These are phyloP conservation scores for Fusarium kyushuense DNA, from an alignment of 2,329 filamentous ascomycete genomes.

Conservation along the genomic window DNA sequence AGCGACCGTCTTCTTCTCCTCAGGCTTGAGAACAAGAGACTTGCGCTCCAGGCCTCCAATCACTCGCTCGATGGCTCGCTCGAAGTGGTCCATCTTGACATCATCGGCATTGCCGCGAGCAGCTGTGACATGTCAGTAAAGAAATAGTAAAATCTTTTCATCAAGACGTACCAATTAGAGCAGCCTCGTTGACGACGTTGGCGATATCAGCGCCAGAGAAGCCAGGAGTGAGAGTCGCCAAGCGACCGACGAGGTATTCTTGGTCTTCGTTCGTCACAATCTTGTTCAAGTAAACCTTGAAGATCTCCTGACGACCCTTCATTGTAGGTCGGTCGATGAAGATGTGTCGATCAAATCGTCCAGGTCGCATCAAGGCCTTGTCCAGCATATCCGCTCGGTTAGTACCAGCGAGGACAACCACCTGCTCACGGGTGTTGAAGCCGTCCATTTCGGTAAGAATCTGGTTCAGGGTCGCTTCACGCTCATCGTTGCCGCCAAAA, in stretches of 20 bases:
- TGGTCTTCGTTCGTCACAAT: conserved; percentile 93
- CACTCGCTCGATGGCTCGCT: conserved; percentile 97
- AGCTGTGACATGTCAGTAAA: conserved; percentile 64
- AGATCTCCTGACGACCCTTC: conserved; percentile 96
- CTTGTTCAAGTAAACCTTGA: conserved; percentile 92
- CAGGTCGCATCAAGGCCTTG: conserved; percentile 94
- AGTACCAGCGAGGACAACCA: conserved; percentile 95
- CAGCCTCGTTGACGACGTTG: conserved; percentile 98
- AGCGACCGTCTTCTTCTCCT: conserved; percentile 95
- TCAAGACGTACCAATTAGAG: conserved; percentile 82
- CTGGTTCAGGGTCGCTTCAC: conserved; percentile 96
- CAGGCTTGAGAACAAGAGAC: conserved; percentile 89
- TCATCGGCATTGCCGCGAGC: conserved; percentile 83
- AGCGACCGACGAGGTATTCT: conserved; percentile 86
- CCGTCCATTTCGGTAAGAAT: conserved; percentile 99
- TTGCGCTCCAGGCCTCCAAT: conserved; percentile 98
- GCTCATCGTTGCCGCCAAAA: conserved; percentile 94
- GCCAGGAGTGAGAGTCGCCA: conserved; percentile 92
- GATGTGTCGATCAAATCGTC: conserved; percentile 97
- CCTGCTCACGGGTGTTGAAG: conserved; percentile 96
- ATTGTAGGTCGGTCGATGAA: conserved; percentile 95
- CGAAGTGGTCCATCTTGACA: conserved; percentile 91
- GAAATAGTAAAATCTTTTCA: conserved; percentile 47
- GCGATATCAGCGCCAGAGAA: conserved; percentile 98
- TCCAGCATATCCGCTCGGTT: conserved; percentile 96